Evolutionary conservation across 441 rosid genomes (phyloP).

Genomic region (Viola pubescens): DNA sequence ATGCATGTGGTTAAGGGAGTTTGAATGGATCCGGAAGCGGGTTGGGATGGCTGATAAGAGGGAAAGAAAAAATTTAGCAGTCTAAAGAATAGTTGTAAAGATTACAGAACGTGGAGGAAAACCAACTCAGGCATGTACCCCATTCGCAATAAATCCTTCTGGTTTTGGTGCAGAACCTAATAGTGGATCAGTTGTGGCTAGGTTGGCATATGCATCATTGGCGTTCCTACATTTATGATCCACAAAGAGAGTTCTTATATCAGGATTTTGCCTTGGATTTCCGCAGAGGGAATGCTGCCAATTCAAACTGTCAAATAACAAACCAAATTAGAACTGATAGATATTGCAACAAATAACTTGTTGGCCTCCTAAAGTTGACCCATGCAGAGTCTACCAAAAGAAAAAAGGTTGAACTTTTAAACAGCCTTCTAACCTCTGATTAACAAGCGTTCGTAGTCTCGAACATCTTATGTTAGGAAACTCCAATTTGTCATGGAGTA

Average conservation of each 20-base stretch:
- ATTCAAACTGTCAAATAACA: constrained; percentile 46
- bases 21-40: constrained; percentile 26
- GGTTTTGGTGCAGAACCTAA: constrained; percentile 49
- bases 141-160: constrained; percentile 64
- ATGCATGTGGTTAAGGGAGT: constrained; percentile 38
- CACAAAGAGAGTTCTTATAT: constrained; percentile 66
- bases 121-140: constrained; percentile 40
- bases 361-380: background rate
- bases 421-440: constrained; percentile 35
- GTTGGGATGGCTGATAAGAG: constrained; percentile 33
- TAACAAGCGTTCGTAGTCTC: constrained; percentile 38
- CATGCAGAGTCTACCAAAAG: background rate
- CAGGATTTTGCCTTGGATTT: constrained; percentile 72
- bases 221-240: constrained; percentile 70
- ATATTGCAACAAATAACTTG: background rate
- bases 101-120: background rate
- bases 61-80: background rate
- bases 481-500: constrained; percentile 38
- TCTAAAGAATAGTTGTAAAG: background rate
- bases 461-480: constrained; percentile 37
- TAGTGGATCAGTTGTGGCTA: constrained; percentile 59
- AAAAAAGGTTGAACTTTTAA: background rate
- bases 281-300: constrained; percentile 89
- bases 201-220: constrained; percentile 55
- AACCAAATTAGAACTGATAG: background rate